phyloP scores from a whole-genome alignment of 768 basidiomycete species.

The Royoungia palumana region DNA sequence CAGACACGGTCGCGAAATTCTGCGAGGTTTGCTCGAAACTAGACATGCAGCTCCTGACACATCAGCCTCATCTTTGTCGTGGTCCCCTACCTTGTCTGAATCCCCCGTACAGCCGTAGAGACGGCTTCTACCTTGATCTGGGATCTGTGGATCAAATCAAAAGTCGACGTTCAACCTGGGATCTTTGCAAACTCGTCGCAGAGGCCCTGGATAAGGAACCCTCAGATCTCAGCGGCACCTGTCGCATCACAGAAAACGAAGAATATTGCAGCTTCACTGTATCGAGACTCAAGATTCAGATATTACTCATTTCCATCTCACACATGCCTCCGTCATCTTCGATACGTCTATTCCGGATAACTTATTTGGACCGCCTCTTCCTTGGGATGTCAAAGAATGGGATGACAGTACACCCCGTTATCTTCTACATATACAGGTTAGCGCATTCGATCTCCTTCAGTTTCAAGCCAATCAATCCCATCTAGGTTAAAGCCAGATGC shows the following conservation, averaged over 20 bases:
- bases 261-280: constrained; percentile 7
- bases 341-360: not conserved
- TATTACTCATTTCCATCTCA: constrained; percentile 16
- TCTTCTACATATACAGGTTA: constrained; percentile 11
- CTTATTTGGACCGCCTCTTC: not conserved
- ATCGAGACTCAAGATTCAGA: not conserved
- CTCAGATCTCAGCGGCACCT: constrained; percentile 5
- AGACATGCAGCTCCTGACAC: not conserved
- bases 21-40: constrained; percentile 9
- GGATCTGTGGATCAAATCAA: constrained; percentile 16
- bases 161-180: constrained; percentile 6
- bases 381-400: constrained; percentile 7
- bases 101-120: not conserved
- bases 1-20: not conserved
- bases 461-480: not conserved
- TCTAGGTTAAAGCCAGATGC: not conserved
- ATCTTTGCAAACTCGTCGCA: constrained; percentile 11
- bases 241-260: not conserved
- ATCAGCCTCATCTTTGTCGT: constrained; percentile 3
- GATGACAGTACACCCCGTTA: not conserved
- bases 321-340: constrained; percentile 3
- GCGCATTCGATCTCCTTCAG: not conserved
- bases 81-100: not conserved
- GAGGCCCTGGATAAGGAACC: constrained; percentile 12
- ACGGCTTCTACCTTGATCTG: not conserved